These are phyloP conservation scores for Microthlaspi erraticum DNA, from an alignment of 345 rosid species.

Conservation along the genomic window DNA sequence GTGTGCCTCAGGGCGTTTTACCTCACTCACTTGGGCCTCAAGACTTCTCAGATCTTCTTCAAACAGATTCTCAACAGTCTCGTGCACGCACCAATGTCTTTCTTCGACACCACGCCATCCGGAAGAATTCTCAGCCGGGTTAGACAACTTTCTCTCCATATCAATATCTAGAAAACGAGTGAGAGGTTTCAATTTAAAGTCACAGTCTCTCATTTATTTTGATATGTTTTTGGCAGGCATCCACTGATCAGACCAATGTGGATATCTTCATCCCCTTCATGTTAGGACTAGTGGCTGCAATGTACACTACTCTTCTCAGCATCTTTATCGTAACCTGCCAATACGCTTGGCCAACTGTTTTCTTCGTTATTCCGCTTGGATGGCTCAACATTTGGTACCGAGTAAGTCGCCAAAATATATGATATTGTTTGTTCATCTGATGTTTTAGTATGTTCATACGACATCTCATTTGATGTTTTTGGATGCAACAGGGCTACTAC, in stretches of 20 bases:
- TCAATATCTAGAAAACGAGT: background rate
- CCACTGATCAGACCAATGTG: slow-evolving; percentile 86
- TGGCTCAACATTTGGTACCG: slow-evolving; percentile 90
- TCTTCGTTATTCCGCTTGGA: slow-evolving; percentile 81
- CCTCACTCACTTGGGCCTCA: slow-evolving; percentile 72
- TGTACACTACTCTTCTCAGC: slow-evolving; percentile 75
- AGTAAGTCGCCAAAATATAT: slow-evolving; percentile 50
- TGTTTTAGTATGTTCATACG: background rate
- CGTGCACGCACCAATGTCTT: slow-evolving; percentile 95
- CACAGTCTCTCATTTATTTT: background rate
- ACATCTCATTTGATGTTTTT: slow-evolving; percentile 8
- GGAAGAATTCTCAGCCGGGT: slow-evolving; percentile 97
- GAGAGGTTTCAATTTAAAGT: background rate
- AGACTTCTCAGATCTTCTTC: slow-evolving; percentile 83
- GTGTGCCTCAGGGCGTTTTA: slow-evolving; percentile 57
- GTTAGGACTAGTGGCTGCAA: slow-evolving; percentile 58
- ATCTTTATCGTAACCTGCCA: slow-evolving; percentile 90
- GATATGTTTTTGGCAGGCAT: slow-evolving; percentile 63
- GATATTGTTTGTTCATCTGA: background rate
- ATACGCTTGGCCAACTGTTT: slow-evolving; percentile 90
- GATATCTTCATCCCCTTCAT: slow-evolving; percentile 83
- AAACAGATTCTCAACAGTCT: slow-evolving; percentile 76
- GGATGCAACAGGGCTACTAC: slow-evolving; percentile 69
- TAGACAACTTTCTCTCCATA: slow-evolving; percentile 32
- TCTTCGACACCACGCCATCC: slow-evolving; percentile 95